phyloP scores from a whole-genome alignment of 345 rosid species.

The Pistacia atlantica region DNA sequence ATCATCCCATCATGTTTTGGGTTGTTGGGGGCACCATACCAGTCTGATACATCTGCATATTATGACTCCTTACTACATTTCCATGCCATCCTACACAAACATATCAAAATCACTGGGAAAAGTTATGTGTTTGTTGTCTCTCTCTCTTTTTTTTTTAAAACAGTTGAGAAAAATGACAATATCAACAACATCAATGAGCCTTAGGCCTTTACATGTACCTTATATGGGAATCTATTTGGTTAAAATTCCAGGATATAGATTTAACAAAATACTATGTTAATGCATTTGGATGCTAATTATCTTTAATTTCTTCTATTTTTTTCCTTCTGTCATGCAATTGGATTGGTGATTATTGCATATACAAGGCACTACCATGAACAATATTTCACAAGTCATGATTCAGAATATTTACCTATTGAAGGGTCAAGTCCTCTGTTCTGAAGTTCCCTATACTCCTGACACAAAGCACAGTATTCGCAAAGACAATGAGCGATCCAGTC shows the following conservation, averaged over 20 bases:
- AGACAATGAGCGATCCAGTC: constrained; percentile 20
- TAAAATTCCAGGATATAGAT: too few relatives aligned
- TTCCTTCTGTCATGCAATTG: too few relatives aligned
- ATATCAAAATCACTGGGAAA: neutral
- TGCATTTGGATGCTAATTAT: too few relatives aligned
- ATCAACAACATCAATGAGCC: too few relatives aligned
- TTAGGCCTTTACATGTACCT: too few relatives aligned
- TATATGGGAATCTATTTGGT: too few relatives aligned
- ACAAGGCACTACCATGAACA: neutral
- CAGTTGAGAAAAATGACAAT: too few relatives aligned
- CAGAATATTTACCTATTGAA: constrained; percentile 19
- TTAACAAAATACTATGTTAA: too few relatives aligned
- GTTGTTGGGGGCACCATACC: constrained; percentile 20
- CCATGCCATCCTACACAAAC: constrained; percentile 20
- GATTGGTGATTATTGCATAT: neutral
- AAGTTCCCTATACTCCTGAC: constrained; percentile 24
- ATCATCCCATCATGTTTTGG: constrained; percentile 23
- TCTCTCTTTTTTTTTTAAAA: too few relatives aligned
- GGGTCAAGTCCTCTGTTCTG: constrained; percentile 19
- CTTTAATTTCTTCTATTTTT: too few relatives aligned
- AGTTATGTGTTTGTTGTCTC: too few relatives aligned
- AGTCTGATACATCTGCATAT: constrained; percentile 12
- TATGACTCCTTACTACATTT: constrained; percentile 4
- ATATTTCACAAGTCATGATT: neutral
- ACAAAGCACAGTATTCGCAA: constrained; percentile 22